A percentile compares a stretch with the other conserved stretches of the same genome.
Conservation (phyloP, 768 basidiomycete genomes). For the Lactarius tabidus region DNA sequence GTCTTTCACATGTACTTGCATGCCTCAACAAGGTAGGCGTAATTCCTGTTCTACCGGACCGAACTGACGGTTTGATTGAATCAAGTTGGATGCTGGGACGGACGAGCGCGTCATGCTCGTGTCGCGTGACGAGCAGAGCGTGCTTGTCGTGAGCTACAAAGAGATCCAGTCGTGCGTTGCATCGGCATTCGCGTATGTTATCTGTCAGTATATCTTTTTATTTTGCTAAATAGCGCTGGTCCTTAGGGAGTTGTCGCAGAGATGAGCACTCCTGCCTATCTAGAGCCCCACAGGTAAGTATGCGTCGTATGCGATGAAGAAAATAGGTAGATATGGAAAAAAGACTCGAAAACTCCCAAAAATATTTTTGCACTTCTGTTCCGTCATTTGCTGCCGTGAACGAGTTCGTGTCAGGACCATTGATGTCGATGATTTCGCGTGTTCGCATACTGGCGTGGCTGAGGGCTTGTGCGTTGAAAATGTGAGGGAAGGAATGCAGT, state of each 20-base stretch:
- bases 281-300: neutral
- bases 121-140: conserved; percentile 92
- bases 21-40: conserved; percentile 84
- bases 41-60: neutral
- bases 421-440: neutral
- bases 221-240: neutral
- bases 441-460: neutral
- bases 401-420: neutral
- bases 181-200: conserved; percentile 71
- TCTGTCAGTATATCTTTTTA: neutral
- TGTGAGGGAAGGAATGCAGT: too few species aligned
- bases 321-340: conserved; percentile 27
- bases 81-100: conserved; percentile 83
- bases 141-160: conserved; percentile 88
- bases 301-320: neutral
- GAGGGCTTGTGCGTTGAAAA: neutral
- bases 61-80: conserved; percentile 2
- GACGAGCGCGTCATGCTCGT: conserved; percentile 96
- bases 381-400: neutral
- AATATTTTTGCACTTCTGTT: conserved; percentile 8
- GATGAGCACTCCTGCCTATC: neutral
- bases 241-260: conserved; percentile 23
- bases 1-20: conserved; percentile 84
- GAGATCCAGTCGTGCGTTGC: conserved; percentile 86
- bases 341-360: conserved; percentile 24